Evolutionary conservation across 225 moss, liverwort and hornwort species (phyloP), one percentile per base, ranked within the genome.

Genomic region (Polytrichum formosum): DNA sequence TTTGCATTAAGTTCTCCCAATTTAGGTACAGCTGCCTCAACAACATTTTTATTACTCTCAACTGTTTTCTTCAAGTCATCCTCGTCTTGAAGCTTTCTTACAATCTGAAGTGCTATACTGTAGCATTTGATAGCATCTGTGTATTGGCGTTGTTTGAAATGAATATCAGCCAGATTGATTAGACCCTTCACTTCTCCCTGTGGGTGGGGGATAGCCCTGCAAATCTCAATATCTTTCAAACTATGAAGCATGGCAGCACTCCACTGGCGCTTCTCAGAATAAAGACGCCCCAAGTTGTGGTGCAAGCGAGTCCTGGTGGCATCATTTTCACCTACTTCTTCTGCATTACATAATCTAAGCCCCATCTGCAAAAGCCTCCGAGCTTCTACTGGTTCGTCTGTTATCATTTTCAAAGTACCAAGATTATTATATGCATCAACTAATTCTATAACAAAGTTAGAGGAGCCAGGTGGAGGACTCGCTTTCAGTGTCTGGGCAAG

Each of bases 161-260:
- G 83, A 67, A 94, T 76, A 28, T 83, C 81, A n/a, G 80, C 98
- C 54, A 91, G 80, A 74, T 98, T 98, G 70, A 92, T 88, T 61
- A 91, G 80, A 18, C 98, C 98, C 80, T 98, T 98, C 64, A 90
- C 98, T 77, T 94, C 98, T 67, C 98, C 98, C 77, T 94, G 98
- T 18, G 91, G 83, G 61, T 98, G 98, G 70, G 88, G 91, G 73
- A 98, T 80, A 6, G 77, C 83, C 74, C 84, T 88, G 72, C 98
- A 98, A 29, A 98, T 98, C 74, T 88, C 81, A 55, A 98, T 83
- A 53, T 98, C 98, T 74, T 90, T 84, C 33, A 90, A 46, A 19
- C 80, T 75, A 30, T 98, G 92, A 10, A 55, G 7, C 78, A 87
- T 87, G 63, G 94, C 91, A 67, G 58, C 74, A 4, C 69, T 75